Evolutionary conservation across 768 basidiomycete species (phyloP), one percentile per base, ranked within the genome.

Genomic region (Leccinum ochraceum): DNA sequence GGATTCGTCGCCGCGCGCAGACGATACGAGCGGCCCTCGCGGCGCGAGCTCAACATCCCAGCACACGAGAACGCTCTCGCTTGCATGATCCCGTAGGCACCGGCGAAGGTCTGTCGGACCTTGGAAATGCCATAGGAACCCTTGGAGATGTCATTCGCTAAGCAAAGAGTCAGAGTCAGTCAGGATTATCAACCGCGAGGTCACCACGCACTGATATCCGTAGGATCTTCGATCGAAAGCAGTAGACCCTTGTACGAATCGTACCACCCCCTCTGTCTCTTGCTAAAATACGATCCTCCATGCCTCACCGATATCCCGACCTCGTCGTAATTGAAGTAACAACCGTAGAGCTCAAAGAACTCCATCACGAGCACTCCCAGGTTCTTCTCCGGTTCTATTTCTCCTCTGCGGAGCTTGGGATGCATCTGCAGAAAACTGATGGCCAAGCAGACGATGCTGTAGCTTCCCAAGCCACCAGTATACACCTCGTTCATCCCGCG

Each of bases 391-490:
- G 1, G 28, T 28, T 28, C 1, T 28, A 99, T 92, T 74, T 95
- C 92, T 0, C 87, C 91, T 57, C 85, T 75, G 44, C 95, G 86
- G 61, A 98, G 86, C 73, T 95, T 96, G 2, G 97, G 97, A 67
- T 98, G 97, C 83, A 97, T 92, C 81, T 99, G 97, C 53, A 99
- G 79, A 72, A 99, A 99, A 73, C 87, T 93, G 65, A 98, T 85
- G 11, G 90, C 94, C 58, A 99, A 75, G 73, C 93, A 97, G 58
- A 98, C 94, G 60, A 97, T 93, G 66, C 89, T 88, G 72, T 98
- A 98, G 69, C 92, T 94, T 20, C 96, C 95, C 37, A 99, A 74
- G 3, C 97, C 96, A 8, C 97, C 96, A 0, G 90, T 90, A 73
- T 89, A 98, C n/a, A 98, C 96, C 74, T 98, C 97, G 73, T 99